These are phyloP conservation scores for Aspergillus melleus DNA, from an alignment of 2,329 filamentous ascomycete genomes.

Conservation along the genomic window DNA sequence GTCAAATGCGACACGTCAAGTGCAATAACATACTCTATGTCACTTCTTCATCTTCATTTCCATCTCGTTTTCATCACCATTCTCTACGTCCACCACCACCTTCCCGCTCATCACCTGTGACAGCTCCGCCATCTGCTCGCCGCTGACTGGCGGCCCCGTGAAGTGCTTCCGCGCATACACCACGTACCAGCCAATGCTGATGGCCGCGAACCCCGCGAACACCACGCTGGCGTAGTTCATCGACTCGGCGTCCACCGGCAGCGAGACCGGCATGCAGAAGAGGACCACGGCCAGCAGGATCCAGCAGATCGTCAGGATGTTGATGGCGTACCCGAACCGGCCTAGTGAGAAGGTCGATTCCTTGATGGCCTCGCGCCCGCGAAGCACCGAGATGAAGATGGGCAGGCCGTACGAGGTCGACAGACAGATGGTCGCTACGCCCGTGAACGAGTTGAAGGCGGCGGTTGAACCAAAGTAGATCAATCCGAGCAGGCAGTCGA, in stretches of 20 bases:
- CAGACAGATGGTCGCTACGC: constrained; percentile 76
- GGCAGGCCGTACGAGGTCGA: constrained; percentile 74
- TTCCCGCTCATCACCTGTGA: constrained; percentile 35
- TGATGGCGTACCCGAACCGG: constrained; percentile 67
- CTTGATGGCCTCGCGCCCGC: constrained; percentile 65
- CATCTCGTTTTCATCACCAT: constrained; percentile 21
- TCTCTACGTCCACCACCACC: constrained; percentile 34
- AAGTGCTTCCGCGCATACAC: constrained; percentile 64
- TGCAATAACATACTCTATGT: neutral
- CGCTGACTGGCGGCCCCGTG: constrained; percentile 53
- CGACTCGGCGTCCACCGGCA: constrained; percentile 55
- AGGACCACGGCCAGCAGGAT: constrained; percentile 68
- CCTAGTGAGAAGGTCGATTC: constrained; percentile 69
- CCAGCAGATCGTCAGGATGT: constrained; percentile 68
- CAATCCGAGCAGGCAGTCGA: constrained; percentile 70
- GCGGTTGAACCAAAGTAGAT: constrained; percentile 78
- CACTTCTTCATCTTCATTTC: constrained; percentile 3
- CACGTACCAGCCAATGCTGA: constrained; percentile 65
- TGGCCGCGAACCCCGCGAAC: constrained; percentile 61
- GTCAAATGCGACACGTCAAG: neutral
- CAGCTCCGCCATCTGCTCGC: constrained; percentile 27
- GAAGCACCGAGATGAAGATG: constrained; percentile 68
- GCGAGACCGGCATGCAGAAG: constrained; percentile 71
- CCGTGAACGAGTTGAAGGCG: constrained; percentile 78
- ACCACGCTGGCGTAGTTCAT: constrained; percentile 71